Conservation (phyloP, 2,329 filamentous ascomycete species). For the Hirsutella rhossiliensis region DNA sequence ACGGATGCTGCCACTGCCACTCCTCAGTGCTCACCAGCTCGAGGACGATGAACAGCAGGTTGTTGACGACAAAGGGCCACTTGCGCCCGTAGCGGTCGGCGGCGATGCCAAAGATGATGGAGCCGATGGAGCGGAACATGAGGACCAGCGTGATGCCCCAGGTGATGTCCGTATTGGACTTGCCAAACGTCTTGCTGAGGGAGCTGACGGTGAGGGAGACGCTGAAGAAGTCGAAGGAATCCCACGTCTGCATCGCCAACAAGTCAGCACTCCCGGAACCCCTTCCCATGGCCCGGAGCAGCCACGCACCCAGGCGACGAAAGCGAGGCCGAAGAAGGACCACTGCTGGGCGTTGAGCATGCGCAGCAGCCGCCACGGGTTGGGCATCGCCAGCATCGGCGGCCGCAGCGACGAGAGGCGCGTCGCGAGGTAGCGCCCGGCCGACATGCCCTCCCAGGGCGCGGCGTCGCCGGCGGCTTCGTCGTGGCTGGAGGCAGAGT, state of each 20-base stretch:
- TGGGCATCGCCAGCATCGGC: constrained; percentile 40
- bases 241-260: constrained; percentile 36
- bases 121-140: constrained; percentile 47
- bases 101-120: constrained; percentile 40
- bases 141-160: constrained; percentile 54
- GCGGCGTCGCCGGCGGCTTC: constrained; percentile 6
- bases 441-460: constrained; percentile 37
- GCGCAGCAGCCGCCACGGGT: constrained; percentile 35
- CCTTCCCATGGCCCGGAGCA: too few relatives aligned
- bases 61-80: constrained; percentile 68
- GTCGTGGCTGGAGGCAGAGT: constrained; percentile 2
- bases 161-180: constrained; percentile 44
- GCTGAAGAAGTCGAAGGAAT: constrained; percentile 56
- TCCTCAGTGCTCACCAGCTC: constrained; percentile 58
- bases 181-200: constrained; percentile 38
- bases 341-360: constrained; percentile 39
- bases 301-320: constrained; percentile 42
- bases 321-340: constrained; percentile 43
- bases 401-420: constrained; percentile 45
- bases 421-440: constrained; percentile 33
- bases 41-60: constrained; percentile 57
- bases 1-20: too few relatives aligned
- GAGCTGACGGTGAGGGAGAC: constrained; percentile 47
- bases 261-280: background rate
- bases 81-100: constrained; percentile 46